phyloP scores from a whole-genome alignment of 2,329 filamentous ascomycete genomes.

The Drechslerella dactyloides region DNA sequence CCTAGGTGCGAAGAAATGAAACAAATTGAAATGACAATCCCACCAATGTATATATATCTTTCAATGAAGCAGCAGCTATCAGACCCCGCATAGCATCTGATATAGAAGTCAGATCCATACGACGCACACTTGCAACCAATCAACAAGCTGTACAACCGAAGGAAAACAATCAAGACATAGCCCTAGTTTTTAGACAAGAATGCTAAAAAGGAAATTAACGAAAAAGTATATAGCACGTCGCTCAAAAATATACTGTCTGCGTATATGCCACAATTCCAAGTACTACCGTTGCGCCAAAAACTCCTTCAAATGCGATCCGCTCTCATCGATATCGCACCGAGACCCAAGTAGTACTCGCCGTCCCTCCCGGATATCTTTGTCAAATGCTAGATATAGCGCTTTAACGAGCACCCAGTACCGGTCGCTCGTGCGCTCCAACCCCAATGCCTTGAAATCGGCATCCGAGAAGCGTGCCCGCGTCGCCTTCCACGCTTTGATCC shows the following conservation, averaged over 20 bases:
- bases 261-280: not conserved
- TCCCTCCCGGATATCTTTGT: slow-evolving; percentile 42
- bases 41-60: no score
- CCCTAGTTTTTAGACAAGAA: no score
- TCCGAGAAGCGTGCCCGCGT: slow-evolving; percentile 22
- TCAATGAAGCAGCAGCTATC: no score
- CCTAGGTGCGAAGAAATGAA: no score
- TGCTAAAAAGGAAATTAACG: not conserved
- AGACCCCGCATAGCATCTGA: no score
- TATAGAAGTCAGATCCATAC: no score
- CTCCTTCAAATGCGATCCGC: slow-evolving; percentile 47
- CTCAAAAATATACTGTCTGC: no score
- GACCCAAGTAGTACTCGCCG: slow-evolving; percentile 19
- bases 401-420: slow-evolving; percentile 46
- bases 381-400: slow-evolving; percentile 44
- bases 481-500: slow-evolving; percentile 43
- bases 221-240: no score
- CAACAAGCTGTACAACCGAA: no score
- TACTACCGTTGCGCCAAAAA: slow-evolving; percentile 49
- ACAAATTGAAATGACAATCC: no score
- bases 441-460: slow-evolving; percentile 34
- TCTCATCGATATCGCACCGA: slow-evolving; percentile 41
- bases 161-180: no score
- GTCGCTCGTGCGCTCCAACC: slow-evolving; percentile 43
- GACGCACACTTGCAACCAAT: no score